Conservation (phyloP, 768 basidiomycete genomes). For the Hortiboletus flavorubellus region DNA sequence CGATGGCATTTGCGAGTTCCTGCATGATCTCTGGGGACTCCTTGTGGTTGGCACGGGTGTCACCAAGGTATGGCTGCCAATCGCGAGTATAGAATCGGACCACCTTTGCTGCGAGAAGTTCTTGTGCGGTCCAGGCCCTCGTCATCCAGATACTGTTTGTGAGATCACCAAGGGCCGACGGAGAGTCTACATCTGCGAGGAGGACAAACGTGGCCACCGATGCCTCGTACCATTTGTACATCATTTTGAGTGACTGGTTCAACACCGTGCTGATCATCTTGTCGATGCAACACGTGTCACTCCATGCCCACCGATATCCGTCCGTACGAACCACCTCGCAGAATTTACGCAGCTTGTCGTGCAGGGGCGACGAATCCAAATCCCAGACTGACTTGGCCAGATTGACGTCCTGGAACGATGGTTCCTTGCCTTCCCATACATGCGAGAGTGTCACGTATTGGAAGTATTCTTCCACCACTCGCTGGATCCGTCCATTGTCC, state of each 20-base stretch:
- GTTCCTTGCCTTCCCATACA: constrained; percentile 11
- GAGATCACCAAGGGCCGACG: neutral
- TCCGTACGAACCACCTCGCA: constrained; percentile 1
- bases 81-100: constrained; percentile 8
- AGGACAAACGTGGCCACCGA: constrained; percentile 2
- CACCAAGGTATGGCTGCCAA: constrained; percentile 10
- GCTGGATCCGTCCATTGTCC: constrained; percentile 1
- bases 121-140: constrained; percentile 16
- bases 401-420: constrained; percentile 6
- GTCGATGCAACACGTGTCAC: constrained; percentile 12
- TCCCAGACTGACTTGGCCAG: constrained; percentile 2
- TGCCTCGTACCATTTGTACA: constrained; percentile 14
- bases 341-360: constrained; percentile 7
- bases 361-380: neutral
- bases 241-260: constrained; percentile 7
- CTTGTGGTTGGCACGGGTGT: constrained; percentile 7
- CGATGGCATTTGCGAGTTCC: constrained; percentile 7
- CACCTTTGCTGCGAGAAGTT: constrained; percentile 10
- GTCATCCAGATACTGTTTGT: constrained; percentile 5
- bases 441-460: constrained; percentile 14
- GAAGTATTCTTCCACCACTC: constrained; percentile 3
- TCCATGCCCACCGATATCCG: constrained; percentile 16
- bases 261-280: constrained; percentile 5
- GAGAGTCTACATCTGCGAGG: neutral
- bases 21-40: constrained; percentile 9